phyloP scores from a whole-genome alignment of 192 early-diverging fungal species.

The Coemansia sp. region DNA sequence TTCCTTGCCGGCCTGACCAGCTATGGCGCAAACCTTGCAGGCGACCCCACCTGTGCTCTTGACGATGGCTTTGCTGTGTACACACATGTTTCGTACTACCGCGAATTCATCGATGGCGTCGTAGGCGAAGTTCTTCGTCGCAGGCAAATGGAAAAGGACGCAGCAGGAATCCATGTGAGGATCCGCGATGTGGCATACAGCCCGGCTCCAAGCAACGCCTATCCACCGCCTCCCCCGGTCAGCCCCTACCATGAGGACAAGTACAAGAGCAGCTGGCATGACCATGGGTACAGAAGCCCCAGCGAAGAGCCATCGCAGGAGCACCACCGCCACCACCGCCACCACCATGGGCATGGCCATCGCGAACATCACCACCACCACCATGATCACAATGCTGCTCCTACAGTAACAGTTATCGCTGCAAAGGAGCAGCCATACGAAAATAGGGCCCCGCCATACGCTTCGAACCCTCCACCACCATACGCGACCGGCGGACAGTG shows the following conservation, averaged over 20 bases:
- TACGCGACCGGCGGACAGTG: neutral
- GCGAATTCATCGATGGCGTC: slow-evolving; percentile 19
- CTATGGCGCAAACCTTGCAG: slow-evolving; percentile 34
- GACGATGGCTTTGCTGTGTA: slow-evolving; percentile 44
- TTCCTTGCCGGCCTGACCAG: slow-evolving; percentile 46
- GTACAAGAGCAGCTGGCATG: neutral
- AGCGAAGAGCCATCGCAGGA: neutral
- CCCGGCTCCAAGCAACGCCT: neutral
- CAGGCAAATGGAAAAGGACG: neutral
- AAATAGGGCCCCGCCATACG: too few relatives aligned
- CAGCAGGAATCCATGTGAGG: neutral
- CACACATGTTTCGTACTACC: slow-evolving; percentile 40
- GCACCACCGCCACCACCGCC: neutral
- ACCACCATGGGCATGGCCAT: neutral
- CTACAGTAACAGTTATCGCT: neutral
- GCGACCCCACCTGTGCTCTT: slow-evolving; percentile 45
- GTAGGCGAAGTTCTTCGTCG: slow-evolving; percentile 6
- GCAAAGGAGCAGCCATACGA: neutral
- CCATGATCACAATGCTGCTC: neutral
- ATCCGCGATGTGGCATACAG: neutral
- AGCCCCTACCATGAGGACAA: neutral
- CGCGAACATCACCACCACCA: neutral
- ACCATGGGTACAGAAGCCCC: neutral
- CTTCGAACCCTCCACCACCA: neutral
- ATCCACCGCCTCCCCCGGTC: neutral